These are phyloP conservation scores for Chlamydomonas asymmetrica DNA, from an alignment of 139 green algal species.

Conservation along the genomic window DNA sequence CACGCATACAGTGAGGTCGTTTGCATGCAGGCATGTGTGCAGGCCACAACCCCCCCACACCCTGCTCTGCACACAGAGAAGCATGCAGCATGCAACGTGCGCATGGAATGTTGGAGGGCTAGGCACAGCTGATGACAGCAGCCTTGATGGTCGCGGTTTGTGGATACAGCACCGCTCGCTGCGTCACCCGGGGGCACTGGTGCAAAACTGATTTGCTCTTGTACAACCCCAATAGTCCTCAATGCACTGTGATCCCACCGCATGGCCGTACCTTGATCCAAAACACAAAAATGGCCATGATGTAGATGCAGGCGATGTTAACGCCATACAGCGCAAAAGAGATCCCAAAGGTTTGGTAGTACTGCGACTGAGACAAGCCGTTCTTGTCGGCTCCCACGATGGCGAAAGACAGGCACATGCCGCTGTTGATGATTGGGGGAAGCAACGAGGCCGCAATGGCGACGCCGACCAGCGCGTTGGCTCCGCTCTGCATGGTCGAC, in stretches of 20 bases:
- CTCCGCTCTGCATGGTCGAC: conserved; percentile 19
- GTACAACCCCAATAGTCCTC: neutral
- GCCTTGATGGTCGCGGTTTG: neutral
- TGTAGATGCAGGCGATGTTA: conserved; percentile 30
- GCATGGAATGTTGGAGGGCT: neutral
- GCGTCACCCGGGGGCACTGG: neutral
- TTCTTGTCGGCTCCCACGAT: neutral
- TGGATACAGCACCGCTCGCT: neutral
- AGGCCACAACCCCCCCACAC: too few relatives aligned
- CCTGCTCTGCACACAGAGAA: neutral
- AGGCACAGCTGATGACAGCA: neutral
- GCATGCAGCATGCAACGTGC: neutral
- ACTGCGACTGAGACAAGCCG: neutral
- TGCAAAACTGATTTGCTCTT: neutral
- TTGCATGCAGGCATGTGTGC: too few relatives aligned
- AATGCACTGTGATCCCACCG: neutral
- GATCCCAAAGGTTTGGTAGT: conserved; percentile 3
- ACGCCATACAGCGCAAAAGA: conserved; percentile 14
- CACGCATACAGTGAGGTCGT: neutral
- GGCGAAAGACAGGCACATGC: conserved; percentile 30
- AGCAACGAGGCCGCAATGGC: conserved; percentile 47
- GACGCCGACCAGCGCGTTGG: conserved; percentile 22
- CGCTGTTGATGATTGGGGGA: conserved; percentile 37
- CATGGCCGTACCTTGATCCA: conserved; percentile 7
- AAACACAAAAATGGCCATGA: conserved; percentile 17